Evolutionary conservation across 2,329 filamentous ascomycete genomes (phyloP).

Genomic region (Paraconiothyrium brasiliense): DNA sequence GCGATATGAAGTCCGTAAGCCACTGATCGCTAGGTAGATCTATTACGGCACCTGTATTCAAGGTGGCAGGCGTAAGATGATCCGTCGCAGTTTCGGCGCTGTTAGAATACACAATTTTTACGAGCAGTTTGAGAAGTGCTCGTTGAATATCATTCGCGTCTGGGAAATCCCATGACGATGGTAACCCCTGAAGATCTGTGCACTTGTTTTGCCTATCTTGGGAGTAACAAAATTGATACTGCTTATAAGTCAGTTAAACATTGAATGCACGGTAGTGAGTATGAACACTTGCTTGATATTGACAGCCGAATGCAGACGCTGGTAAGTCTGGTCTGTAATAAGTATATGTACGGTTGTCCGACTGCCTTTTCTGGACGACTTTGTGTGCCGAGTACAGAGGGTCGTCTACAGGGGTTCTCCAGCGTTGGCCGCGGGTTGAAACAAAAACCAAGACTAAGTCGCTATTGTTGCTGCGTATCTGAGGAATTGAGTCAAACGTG

Average conservation of each 20-base stretch:
- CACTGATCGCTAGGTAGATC: conserved; percentile 25
- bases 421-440: neutral
- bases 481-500: neutral
- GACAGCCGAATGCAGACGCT: conserved; percentile 13
- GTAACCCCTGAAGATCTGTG: conserved; percentile 13
- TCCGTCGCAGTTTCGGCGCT: neutral
- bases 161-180: conserved; percentile 7
- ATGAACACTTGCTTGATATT: conserved; percentile 7
- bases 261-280: neutral
- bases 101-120: neutral
- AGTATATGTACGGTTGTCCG: neutral
- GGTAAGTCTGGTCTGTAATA: conserved; percentile 13
- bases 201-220: neutral
- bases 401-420: conserved; percentile 16
- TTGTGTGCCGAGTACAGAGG: conserved; percentile 19
- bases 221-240: conserved; percentile 23
- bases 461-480: neutral
- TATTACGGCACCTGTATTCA: neutral
- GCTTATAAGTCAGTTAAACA: neutral
- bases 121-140: neutral
- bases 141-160: conserved; percentile 11
- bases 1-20: conserved; percentile 16
- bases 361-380: neutral
- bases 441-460: neutral
- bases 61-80: neutral